phyloP scores from a whole-genome alignment of 2,329 filamentous ascomycete genomes.

The Cyanodermella asteris region DNA sequence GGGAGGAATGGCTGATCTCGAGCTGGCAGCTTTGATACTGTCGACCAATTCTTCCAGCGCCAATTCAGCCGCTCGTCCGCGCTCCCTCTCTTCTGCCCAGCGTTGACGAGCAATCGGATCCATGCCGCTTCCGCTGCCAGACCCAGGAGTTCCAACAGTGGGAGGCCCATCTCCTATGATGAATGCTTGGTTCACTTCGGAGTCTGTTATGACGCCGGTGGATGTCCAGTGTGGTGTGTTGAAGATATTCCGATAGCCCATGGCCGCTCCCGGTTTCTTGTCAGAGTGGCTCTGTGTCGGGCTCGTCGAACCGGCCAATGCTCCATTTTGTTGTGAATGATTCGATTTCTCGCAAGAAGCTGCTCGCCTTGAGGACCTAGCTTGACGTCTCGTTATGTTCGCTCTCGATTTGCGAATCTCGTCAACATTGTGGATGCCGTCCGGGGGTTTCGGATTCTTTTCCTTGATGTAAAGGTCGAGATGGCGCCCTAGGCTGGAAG shows the following conservation, averaged over 20 bases:
- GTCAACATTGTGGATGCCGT: constrained; percentile 77
- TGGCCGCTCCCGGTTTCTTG: constrained; percentile 14
- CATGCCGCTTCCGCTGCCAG: constrained; percentile 43
- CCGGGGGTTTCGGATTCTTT: constrained; percentile 70
- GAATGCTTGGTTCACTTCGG: too few species aligned
- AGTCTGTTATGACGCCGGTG: constrained; percentile 57
- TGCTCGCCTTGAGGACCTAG: constrained; percentile 46
- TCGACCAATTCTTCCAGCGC: constrained; percentile 64
- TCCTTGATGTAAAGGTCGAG: constrained; percentile 86
- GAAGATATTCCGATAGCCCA: constrained; percentile 25
- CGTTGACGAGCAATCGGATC: too few species aligned
- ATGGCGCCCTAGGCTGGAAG: constrained; percentile 78
- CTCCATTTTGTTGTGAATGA: too few species aligned
- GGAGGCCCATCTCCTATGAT: too few species aligned
- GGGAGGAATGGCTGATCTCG: constrained; percentile 18
- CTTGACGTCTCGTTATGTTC: constrained; percentile 67
- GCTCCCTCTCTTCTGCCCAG: constrained; percentile 56
- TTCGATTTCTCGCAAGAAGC: too few species aligned
- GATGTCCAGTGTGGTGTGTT: constrained; percentile 61
- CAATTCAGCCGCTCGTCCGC: constrained; percentile 62
- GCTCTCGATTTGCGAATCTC: constrained; percentile 69
- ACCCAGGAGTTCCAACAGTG: constrained; percentile 12
- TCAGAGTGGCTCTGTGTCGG: too few species aligned
- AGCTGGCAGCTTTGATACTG: constrained; percentile 68
- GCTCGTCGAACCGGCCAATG: too few species aligned